Conservation (phyloP, 495 filamentous ascomycete genomes). For the Penicillium diatomitis region DNA sequence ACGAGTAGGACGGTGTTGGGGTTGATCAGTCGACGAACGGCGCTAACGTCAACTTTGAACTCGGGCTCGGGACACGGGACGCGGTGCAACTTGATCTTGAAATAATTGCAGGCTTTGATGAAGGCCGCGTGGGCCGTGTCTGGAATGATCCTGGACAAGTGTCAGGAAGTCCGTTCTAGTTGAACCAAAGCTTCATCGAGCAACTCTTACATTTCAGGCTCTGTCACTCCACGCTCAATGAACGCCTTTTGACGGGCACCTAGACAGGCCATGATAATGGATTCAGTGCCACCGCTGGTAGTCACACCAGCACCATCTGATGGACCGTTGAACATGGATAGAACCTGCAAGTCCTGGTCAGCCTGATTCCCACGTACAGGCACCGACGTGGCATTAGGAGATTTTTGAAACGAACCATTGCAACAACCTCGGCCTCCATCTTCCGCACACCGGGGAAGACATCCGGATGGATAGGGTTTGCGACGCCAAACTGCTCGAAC, state of each 20-base stretch:
- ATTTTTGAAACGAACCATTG: constrained; percentile 52
- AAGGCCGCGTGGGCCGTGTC: constrained; percentile 94
- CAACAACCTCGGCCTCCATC: constrained; percentile 98
- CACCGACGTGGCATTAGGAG: no score
- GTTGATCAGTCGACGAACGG: constrained; percentile 81
- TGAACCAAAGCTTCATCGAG: neutral
- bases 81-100: constrained; percentile 88
- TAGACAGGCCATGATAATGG: constrained; percentile 89
- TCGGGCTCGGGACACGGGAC: constrained; percentile 77
- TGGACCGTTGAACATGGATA: constrained; percentile 87
- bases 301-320: constrained; percentile 74
- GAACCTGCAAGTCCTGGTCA: constrained; percentile 36
- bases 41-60: constrained; percentile 71
- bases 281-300: constrained; percentile 90
- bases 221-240: constrained; percentile 72
- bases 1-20: constrained; percentile 94
- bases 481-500: constrained; percentile 83
- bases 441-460: constrained; percentile 97
- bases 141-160: constrained; percentile 67
- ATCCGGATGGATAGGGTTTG: constrained; percentile 99
- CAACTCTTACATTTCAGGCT: constrained; percentile 78
- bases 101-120: constrained; percentile 89
- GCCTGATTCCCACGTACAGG: neutral
- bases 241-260: constrained; percentile 83
- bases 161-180: constrained; percentile 10